Evolutionary conservation across 352 stramenopile genomes (phyloP).

Genomic region (Globisporangium nunn): DNA sequence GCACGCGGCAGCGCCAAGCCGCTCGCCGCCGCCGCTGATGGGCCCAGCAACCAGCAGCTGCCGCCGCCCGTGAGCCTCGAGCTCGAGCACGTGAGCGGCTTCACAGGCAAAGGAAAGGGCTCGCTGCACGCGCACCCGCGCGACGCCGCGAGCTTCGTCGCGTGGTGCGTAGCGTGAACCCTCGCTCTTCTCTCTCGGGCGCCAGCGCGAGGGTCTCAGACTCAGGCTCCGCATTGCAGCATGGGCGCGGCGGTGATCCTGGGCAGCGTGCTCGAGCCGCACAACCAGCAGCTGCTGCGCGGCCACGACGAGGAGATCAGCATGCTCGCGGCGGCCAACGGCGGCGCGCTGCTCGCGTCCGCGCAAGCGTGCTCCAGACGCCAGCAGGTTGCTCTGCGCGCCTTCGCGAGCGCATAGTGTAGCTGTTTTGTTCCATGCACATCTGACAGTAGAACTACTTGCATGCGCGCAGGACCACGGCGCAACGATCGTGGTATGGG

Average conservation of each 20-base stretch:
- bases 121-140: conserved; percentile 47
- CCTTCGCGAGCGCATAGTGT: too few relatives aligned
- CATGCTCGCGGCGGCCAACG: conserved; percentile 31
- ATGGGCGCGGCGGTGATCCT: conserved; percentile 52
- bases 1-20: background rate
- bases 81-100: conserved; percentile 63
- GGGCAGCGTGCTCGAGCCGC: conserved; percentile 37
- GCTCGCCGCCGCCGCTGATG: background rate
- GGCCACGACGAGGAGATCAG: conserved; percentile 56
- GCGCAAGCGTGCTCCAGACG: conserved; percentile 36
- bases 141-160: conserved; percentile 46
- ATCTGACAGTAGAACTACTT: background rate
- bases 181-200: too few relatives aligned
- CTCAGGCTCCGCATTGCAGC: conserved; percentile 8
- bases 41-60: background rate
- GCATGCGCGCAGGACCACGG: conserved; percentile 20
- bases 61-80: conserved; percentile 26
- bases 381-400: conserved; percentile 5
- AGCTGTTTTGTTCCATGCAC: background rate
- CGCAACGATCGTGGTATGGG: conserved; percentile 40
- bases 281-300: conserved; percentile 47
- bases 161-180: conserved; percentile 19
- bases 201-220: too few relatives aligned
- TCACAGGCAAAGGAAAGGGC: conserved; percentile 43
- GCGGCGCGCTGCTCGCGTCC: conserved; percentile 31